Evolutionary conservation across 228 moss, liverwort and hornwort genomes (phyloP).

Genomic region (Sphagnum fallax): DNA sequence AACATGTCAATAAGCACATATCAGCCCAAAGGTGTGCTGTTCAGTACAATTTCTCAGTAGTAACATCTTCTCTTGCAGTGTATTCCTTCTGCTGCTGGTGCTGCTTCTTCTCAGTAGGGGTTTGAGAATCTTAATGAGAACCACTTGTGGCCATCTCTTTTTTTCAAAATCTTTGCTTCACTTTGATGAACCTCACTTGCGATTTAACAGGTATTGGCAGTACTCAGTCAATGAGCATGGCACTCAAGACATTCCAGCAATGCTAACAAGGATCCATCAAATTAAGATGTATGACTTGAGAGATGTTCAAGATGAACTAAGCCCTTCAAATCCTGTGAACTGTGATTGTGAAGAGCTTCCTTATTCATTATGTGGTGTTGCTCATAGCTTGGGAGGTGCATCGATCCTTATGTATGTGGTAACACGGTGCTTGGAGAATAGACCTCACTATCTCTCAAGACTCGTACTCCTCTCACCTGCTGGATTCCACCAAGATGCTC

Average conservation of each 20-base stretch:
- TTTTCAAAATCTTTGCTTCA: not conserved
- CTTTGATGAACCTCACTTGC: not conserved
- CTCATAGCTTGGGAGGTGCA: slow-evolving; percentile 95
- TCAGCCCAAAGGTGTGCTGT: slow-evolving; percentile 60
- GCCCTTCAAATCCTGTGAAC: slow-evolving; percentile 15
- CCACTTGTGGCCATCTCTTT: not conserved
- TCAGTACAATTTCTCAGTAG: too few relatives aligned
- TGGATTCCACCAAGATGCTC: slow-evolving; percentile 77
- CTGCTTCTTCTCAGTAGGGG: too few relatives aligned
- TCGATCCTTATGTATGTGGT: slow-evolving; percentile 80
- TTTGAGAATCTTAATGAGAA: too few relatives aligned
- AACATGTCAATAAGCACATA: slow-evolving; percentile 71
- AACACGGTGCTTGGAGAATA: slow-evolving; percentile 53
- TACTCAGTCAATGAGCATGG: slow-evolving; percentile 87
- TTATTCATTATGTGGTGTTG: slow-evolving; percentile 76
- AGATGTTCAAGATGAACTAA: slow-evolving; percentile 13
- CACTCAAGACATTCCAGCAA: slow-evolving; percentile 77
- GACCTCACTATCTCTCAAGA: slow-evolving; percentile 75
- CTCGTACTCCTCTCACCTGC: slow-evolving; percentile 85
- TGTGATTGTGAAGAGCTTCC: slow-evolving; percentile 32
- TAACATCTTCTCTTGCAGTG: too few relatives aligned
- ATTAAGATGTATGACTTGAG: slow-evolving; percentile 63
- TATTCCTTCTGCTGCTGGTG: too few relatives aligned
- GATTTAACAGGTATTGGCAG: slow-evolving; percentile 65
- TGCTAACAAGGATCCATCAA: slow-evolving; percentile 67